Evolutionary conservation across 345 rosid species (phyloP).

Genomic region (Melaleuca alternifolia): DNA sequence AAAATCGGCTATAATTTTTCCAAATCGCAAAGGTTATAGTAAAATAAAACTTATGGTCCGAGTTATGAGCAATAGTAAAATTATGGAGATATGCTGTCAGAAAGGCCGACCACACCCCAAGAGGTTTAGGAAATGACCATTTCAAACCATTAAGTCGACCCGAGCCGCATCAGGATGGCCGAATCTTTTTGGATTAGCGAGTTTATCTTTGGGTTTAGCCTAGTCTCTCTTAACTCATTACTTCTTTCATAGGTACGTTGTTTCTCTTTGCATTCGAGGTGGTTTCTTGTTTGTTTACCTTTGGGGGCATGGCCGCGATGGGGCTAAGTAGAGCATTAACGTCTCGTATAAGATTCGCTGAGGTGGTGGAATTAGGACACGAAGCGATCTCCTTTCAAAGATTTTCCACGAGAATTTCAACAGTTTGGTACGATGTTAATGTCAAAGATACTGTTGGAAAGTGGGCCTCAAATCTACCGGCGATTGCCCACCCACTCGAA

Average conservation of each 20-base stretch:
- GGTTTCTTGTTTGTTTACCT: no score
- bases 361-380: neutral
- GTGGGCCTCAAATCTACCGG: neutral
- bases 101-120: neutral
- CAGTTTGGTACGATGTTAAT: neutral
- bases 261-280: no score
- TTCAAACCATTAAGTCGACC: neutral
- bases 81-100: neutral
- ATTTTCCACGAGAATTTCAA: neutral
- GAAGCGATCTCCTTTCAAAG: neutral
- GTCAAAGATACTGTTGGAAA: neutral
- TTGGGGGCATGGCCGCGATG: no score
- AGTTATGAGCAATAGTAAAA: neutral
- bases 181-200: no score
- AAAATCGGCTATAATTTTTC: neutral
- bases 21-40: neutral
- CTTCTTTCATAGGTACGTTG: no score
- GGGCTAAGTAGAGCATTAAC: neutral
- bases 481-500: neutral
- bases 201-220: no score
- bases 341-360: neutral
- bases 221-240: no score
- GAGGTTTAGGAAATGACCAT: neutral
- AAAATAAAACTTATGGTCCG: neutral
- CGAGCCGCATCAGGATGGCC: neutral